Evolutionary conservation across 169 alveolate species (phyloP).

Genomic region (Plasmodium chabaudi): DNA sequence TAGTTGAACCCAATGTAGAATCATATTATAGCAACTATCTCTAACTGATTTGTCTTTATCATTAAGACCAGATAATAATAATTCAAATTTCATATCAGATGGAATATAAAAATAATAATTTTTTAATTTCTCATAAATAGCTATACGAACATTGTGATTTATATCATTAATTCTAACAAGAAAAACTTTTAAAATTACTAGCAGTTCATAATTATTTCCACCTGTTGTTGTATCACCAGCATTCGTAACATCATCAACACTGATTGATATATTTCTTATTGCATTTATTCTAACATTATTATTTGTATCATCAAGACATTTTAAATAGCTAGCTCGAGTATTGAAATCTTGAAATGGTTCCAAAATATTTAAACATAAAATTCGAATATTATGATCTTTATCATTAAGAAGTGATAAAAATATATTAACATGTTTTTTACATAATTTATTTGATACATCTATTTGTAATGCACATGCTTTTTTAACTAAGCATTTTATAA

Average conservation of each 20-base stretch:
- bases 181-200: constrained; percentile 31
- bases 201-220: constrained; percentile 41
- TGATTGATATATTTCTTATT: constrained; percentile 43
- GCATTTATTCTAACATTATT: constrained; percentile 68
- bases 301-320: constrained; percentile 65
- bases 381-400: constrained; percentile 68
- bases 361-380: constrained; percentile 64
- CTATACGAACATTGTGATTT: constrained; percentile 46
- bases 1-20: constrained; percentile 49
- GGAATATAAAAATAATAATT: constrained; percentile 62
- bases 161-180: constrained; percentile 58
- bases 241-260: constrained; percentile 10
- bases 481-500: constrained; percentile 66
- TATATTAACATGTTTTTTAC: constrained; percentile 78
- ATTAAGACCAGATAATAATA: constrained; percentile 63
- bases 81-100: constrained; percentile 64
- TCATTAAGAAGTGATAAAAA: constrained; percentile 78
- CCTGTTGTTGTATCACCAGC: neutral
- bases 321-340: constrained; percentile 39
- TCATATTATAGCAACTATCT: constrained; percentile 65
- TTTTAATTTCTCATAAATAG: constrained; percentile 71
- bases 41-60: constrained; percentile 61
- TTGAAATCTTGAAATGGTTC: constrained; percentile 76
- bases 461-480: constrained; percentile 80
- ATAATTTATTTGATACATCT: constrained; percentile 77